Conservation (phyloP, 805 yeast genomes). For the Tetrapisispora namnaoensis region DNA sequence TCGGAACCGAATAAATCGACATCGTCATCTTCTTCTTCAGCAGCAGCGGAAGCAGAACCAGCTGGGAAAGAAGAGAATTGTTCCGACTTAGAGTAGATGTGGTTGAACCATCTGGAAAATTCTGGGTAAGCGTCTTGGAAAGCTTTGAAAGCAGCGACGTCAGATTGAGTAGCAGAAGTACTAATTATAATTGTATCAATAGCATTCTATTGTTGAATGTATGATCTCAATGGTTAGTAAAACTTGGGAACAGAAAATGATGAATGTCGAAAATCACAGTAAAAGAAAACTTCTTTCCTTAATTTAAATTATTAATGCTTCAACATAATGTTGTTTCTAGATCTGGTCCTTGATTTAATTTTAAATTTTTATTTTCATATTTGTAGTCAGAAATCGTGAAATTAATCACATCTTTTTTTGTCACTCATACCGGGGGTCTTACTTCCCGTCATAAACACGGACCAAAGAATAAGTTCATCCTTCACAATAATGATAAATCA, state of each 20-base stretch:
- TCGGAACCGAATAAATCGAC: constrained; percentile 91
- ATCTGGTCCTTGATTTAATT: not conserved
- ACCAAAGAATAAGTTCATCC: constrained; percentile 13
- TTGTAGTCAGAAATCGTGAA: constrained; percentile 33
- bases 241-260: not conserved
- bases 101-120: constrained; percentile 97
- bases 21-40: constrained; percentile 63
- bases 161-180: constrained; percentile 89
- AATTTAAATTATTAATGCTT: too few relatives aligned
- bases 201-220: not conserved
- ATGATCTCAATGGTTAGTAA: constrained; percentile 2
- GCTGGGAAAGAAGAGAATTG: constrained; percentile 80
- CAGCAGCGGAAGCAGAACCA: constrained; percentile 46
- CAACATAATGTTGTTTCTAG: too few relatives aligned
- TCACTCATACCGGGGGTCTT: constrained; percentile 96
- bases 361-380: not conserved
- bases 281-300: too few relatives aligned
- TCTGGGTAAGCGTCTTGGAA: constrained; percentile 87
- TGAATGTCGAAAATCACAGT: not conserved
- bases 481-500: constrained; percentile 6
- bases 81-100: constrained; percentile 86
- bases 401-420: constrained; percentile 35
- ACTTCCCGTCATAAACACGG: constrained; percentile 65
- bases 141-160: constrained; percentile 88
- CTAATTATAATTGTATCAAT: constrained; percentile 30